A percentile compares a stretch with the other conserved stretches of the same genome.
These are phyloP conservation scores for Rhodocollybia butyracea DNA, from an alignment of 768 basidiomycete species.

Conservation along the genomic window DNA sequence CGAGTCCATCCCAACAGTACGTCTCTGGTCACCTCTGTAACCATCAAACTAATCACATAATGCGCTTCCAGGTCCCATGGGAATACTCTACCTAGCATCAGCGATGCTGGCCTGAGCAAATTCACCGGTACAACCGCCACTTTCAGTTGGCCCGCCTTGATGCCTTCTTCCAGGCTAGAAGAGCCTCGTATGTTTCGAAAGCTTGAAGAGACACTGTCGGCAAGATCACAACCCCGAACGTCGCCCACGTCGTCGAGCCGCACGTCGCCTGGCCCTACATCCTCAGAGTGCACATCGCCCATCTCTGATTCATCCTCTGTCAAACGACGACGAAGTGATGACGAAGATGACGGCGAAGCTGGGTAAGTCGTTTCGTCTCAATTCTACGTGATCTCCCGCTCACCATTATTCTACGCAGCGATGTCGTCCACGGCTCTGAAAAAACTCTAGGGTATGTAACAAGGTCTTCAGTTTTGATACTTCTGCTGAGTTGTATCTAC, in stretches of 20 bases:
- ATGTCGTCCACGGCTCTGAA: background rate
- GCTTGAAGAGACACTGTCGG: background rate
- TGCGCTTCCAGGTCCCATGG: background rate
- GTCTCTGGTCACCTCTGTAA: background rate
- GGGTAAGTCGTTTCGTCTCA: background rate
- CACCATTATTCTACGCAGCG: background rate
- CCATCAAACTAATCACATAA: background rate
- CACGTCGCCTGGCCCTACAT: background rate
- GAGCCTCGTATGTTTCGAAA: background rate
- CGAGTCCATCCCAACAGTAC: background rate
- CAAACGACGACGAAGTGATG: background rate
- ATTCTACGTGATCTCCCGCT: background rate
- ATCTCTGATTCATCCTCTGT: background rate
- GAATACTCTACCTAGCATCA: conserved; percentile 2
- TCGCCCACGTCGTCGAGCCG: background rate
- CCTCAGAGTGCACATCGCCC: background rate
- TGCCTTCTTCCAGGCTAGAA: conserved; percentile 31
- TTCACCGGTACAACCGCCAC: conserved; percentile 42
- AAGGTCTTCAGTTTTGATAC: background rate
- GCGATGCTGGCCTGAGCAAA: conserved; percentile 29
- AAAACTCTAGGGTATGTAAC: background rate
- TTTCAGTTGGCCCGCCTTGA: conserved; percentile 45
- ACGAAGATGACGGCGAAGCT: background rate
- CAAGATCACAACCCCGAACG: background rate
- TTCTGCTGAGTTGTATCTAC: background rate